A percentile compares a stretch with the other conserved stretches of the same genome.
Evolutionary conservation across 2,329 filamentous ascomycete genomes (phyloP).

Genomic region (Colletotrichum caudatum): DNA sequence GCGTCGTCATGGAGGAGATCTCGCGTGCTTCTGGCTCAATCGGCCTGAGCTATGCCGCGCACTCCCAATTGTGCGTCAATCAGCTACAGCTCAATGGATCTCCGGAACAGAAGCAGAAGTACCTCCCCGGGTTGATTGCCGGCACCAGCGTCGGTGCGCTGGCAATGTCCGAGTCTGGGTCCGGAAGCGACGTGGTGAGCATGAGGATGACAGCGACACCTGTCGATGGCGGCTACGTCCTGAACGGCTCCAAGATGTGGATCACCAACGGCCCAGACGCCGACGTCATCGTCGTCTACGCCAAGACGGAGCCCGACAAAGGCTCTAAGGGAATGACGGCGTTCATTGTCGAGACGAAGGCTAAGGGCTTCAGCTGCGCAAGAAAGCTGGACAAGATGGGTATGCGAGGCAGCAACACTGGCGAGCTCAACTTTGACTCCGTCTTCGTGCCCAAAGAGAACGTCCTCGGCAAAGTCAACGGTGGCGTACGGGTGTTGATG

Average conservation of each 20-base stretch:
- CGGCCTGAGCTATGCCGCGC: slow-evolving; percentile 92
- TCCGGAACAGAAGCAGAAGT: slow-evolving; percentile 80
- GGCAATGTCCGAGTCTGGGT: slow-evolving; percentile 94
- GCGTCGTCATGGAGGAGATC: slow-evolving; percentile 94
- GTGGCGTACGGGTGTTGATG: slow-evolving; percentile 92
- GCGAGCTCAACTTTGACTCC: slow-evolving; percentile 89
- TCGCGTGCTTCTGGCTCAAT: slow-evolving; percentile 87
- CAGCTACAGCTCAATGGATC: slow-evolving; percentile 92
- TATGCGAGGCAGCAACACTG: slow-evolving; percentile 97
- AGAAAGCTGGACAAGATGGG: slow-evolving; percentile 97
- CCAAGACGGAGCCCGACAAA: slow-evolving; percentile 86
- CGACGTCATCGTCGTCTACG: slow-evolving; percentile 94
- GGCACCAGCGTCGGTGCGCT: slow-evolving; percentile 87
- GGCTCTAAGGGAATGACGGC: slow-evolving; percentile 94
- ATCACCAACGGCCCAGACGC: slow-evolving; percentile 98
- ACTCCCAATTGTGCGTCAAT: slow-evolving; percentile 96
- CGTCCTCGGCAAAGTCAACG: slow-evolving; percentile 82
- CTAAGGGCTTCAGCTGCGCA: slow-evolving; percentile 84
- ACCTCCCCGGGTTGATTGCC: slow-evolving; percentile 83
- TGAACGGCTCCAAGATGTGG: slow-evolving; percentile 98
- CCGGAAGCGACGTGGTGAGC: slow-evolving; percentile 92
- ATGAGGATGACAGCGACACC: slow-evolving; percentile 89
- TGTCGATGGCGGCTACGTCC: slow-evolving; percentile 85
- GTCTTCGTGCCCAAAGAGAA: slow-evolving; percentile 90
- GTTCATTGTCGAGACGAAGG: slow-evolving; percentile 82